Conservation (phyloP, 2,329 filamentous ascomycete genomes). For the Hymenoscyphus fructigenus region DNA sequence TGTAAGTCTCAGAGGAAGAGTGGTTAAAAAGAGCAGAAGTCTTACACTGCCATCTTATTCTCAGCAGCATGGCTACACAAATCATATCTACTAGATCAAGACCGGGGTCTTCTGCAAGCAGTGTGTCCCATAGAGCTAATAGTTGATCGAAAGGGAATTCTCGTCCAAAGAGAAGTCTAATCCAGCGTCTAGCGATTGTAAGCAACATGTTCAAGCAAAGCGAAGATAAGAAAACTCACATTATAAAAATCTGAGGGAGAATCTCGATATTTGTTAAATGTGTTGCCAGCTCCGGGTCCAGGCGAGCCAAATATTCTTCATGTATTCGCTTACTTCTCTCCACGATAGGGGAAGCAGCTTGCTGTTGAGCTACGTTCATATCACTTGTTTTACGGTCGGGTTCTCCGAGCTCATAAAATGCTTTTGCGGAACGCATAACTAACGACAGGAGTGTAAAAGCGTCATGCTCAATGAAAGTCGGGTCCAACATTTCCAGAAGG, state of each 20-base stretch:
- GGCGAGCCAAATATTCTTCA: constrained; percentile 71
- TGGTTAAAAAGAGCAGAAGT: constrained; percentile 17
- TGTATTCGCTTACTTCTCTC: constrained; percentile 85
- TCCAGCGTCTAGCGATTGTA: constrained; percentile 63
- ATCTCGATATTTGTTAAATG: constrained; percentile 85
- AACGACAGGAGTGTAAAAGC: constrained; percentile 81
- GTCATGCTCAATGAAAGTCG: constrained; percentile 81
- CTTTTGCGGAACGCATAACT: constrained; percentile 83
- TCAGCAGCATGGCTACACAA: constrained; percentile 90
- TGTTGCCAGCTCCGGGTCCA: constrained; percentile 78
- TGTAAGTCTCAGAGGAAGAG: constrained; percentile 12
- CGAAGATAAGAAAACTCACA: constrained; percentile 53
- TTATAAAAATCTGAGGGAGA: constrained; percentile 93
- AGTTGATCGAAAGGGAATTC: constrained; percentile 89
- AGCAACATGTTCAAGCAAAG: constrained; percentile 4
- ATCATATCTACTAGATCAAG: constrained; percentile 82
- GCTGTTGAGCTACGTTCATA: constrained; percentile 22
- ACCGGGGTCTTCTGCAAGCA: constrained; percentile 82
- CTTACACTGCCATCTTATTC: constrained; percentile 86
- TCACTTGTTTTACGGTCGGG: constrained; percentile 43
- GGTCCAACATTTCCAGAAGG: constrained; percentile 67
- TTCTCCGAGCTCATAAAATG: constrained; percentile 71
- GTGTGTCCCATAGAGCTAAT: constrained; percentile 82
- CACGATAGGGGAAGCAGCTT: constrained; percentile 69
- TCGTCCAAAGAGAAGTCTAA: constrained; percentile 85